These are phyloP conservation scores for Pyrus communis DNA, from an alignment of 306 rosid genomes.

Conservation along the genomic window DNA sequence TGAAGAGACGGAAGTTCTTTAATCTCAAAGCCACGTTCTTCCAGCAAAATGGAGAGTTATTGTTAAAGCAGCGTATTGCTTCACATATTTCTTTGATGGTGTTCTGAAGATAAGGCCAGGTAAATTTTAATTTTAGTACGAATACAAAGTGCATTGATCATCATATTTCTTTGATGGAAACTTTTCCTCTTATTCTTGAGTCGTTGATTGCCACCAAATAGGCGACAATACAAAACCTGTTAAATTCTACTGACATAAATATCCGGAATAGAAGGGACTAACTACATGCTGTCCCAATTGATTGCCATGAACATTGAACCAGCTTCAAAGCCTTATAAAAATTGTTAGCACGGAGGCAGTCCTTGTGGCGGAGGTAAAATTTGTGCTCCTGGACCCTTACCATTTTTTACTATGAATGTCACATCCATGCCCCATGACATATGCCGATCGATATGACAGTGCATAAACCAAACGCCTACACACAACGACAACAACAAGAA, in stretches of 20 bases:
- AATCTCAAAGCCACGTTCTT: neutral
- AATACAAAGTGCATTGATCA: neutral
- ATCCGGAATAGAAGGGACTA: neutral
- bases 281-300: no score
- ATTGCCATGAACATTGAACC: neutral
- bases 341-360: slow-evolving; percentile 25
- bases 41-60: neutral
- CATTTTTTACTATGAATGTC: slow-evolving; percentile 22
- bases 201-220: neutral
- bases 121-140: neutral
- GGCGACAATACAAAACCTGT: neutral
- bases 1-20: neutral
- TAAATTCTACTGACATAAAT: neutral
- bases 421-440: slow-evolving; percentile 28
- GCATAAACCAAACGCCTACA: slow-evolving; percentile 28
- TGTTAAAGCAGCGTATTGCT: neutral
- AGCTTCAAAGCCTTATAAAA: neutral
- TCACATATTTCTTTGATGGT: neutral
- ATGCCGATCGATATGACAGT: slow-evolving; percentile 21
- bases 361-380: slow-evolving; percentile 21
- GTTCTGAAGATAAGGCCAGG: neutral
- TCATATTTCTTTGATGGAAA: no score
- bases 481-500: neutral
- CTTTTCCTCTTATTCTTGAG: neutral
- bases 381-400: neutral